Base-by-base conservation (phyloP, 23 red algal species). In the Gracilaria vermiculophylla region DNA sequence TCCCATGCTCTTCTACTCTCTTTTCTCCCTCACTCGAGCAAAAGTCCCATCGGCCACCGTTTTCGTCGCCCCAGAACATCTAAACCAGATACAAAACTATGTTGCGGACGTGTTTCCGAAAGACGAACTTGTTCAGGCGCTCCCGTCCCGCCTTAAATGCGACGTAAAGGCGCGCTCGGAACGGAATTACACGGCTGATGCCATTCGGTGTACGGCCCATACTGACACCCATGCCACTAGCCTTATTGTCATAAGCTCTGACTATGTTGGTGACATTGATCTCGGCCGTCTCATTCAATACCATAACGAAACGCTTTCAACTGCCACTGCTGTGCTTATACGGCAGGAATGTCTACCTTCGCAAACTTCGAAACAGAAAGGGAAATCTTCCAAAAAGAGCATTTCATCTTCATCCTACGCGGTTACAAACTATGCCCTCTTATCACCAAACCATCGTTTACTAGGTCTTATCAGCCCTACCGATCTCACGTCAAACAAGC, bases 1-100 rank as follows among this genome's bases (percentile, higher is more conserved):
- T 5, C 64, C 79, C 50, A 60, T 62, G 48, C 25, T 93, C 29
- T 75, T 85, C 69, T 84, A 93, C 78, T 20, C 89, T 4, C 72
- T 84, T 37, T 61, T 74, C 44, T 62, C 80, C 3, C 36, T 93
- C 52, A 21, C 35, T 27, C 67, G 64, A 48, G 78, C 79, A 20
- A 27, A 21, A 78, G 53, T 76, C 12, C 29, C 40, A 9, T 50
- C 37, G 52, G 35, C 50, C 23, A 54, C 79, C 54, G 89, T 93
- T 31, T 62, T 80, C 54, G 71, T 71, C 54, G 17, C 16, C 43
- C 32, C 78, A 0, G 6, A 37, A 4, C 34, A 17, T 29, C 45
- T 32, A 8, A 1, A 39, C 12, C 19, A 29, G 2, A 42, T 82
- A n/a, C 36, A 24, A 17, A 39, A 29, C 23, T 82, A 82, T 39